These are phyloP conservation scores for Lepidium campestre DNA, from an alignment of 441 rosid species.

Conservation along the genomic window DNA sequence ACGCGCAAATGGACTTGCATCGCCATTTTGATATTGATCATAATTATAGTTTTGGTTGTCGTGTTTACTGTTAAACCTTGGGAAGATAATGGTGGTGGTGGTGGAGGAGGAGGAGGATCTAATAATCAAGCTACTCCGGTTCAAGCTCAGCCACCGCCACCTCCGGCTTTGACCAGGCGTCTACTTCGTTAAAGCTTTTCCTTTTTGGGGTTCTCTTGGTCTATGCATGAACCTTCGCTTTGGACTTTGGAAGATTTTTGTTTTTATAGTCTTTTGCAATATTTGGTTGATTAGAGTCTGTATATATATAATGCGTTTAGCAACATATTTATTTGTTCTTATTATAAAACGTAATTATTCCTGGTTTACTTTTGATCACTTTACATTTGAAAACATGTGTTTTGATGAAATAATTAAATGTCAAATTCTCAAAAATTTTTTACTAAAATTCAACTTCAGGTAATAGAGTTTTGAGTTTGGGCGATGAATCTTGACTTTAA, in stretches of 20 bases:
- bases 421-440: too few relatives aligned
- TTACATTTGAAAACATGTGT: too few relatives aligned
- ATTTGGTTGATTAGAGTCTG: neutral
- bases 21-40: conserved; percentile 54
- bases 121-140: conserved; percentile 8
- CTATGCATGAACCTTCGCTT: neutral
- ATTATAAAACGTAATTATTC: neutral
- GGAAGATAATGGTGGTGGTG: conserved; percentile 31
- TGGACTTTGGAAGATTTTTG: conserved; percentile 8
- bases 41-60: conserved; percentile 63
- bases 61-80: conserved; percentile 61
- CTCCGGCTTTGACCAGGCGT: conserved; percentile 11
- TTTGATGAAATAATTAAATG: too few relatives aligned
- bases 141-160: conserved; percentile 21
- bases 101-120: conserved; percentile 15
- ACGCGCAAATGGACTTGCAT: conserved; percentile 79
- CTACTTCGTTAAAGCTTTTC: conserved; percentile 11
- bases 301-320: neutral
- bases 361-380: neutral
- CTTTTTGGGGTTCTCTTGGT: neutral
- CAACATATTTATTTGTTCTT: neutral
- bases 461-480: too few relatives aligned
- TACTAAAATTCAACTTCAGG: too few relatives aligned
- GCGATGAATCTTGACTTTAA: too few relatives aligned
- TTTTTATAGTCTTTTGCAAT: neutral